Conservation (phyloP, 345 rosid genomes). For the Carallia pectinifolia region DNA sequence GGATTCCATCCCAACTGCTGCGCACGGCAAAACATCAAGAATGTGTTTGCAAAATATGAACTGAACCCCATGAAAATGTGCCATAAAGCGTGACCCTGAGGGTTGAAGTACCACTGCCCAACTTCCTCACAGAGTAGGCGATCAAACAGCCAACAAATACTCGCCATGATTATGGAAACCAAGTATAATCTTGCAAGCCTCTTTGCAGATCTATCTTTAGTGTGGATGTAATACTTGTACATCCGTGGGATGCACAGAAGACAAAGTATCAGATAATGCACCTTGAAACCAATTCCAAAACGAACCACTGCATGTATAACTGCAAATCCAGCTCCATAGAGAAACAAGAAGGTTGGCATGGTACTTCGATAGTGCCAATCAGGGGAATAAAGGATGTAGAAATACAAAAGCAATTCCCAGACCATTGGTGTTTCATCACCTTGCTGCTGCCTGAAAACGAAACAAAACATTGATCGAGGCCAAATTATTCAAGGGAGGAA, state of each 20-base stretch:
- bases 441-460: constrained; percentile 73
- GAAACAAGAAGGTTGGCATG: constrained; percentile 92
- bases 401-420: constrained; percentile 94
- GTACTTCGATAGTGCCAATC: constrained; percentile 97
- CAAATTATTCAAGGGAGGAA: too few relatives aligned
- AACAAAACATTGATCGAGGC: not conserved
- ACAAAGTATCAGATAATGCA: constrained; percentile 70
- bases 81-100: constrained; percentile 95
- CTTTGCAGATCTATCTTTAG: constrained; percentile 62
- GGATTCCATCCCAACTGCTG: constrained; percentile 81
- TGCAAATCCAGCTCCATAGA: constrained; percentile 84
- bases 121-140: constrained; percentile 57
- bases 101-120: constrained; percentile 65
- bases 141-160: constrained; percentile 71
- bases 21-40: constrained; percentile 96
- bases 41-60: constrained; percentile 85
- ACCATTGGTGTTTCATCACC: constrained; percentile 99
- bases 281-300: constrained; percentile 81
- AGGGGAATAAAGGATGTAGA: constrained; percentile 93
- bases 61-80: constrained; percentile 87
- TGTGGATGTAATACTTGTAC: constrained; percentile 95
- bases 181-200: constrained; percentile 67
- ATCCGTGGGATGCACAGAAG: constrained; percentile 87
- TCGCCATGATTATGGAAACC: constrained; percentile 55
- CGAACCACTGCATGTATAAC: constrained; percentile 58